phyloP scores from a whole-genome alignment of 768 basidiomycete genomes.

The Auricularia sp. region DNA sequence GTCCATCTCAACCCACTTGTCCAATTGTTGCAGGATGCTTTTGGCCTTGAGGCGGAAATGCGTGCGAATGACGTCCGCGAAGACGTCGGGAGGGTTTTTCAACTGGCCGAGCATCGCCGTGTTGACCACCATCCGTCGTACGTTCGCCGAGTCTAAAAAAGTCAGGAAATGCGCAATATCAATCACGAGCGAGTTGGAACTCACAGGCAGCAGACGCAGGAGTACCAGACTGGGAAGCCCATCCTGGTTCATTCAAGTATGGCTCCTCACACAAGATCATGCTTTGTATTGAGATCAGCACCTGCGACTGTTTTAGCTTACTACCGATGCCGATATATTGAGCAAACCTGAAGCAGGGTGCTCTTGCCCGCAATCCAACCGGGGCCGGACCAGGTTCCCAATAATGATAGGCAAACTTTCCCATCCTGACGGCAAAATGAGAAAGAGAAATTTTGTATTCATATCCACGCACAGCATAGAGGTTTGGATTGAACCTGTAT shows the following conservation, averaged over 20 bases:
- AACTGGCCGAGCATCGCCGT: slow-evolving; percentile 88
- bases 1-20: slow-evolving; percentile 66
- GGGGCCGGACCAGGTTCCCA: slow-evolving; percentile 89
- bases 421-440: slow-evolving; percentile 47
- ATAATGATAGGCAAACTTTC: slow-evolving; percentile 85
- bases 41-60: slow-evolving; percentile 83
- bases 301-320: not conserved
- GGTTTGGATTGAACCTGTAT: slow-evolving; percentile 87
- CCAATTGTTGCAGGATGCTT: slow-evolving; percentile 59
- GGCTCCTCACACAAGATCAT: slow-evolving; percentile 95
- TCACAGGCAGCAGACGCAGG: slow-evolving; percentile 69
- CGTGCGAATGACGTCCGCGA: slow-evolving; percentile 76
- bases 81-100: slow-evolving; percentile 74
- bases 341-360: slow-evolving; percentile 66
- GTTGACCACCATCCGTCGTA: slow-evolving; percentile 83
- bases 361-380: slow-evolving; percentile 89
- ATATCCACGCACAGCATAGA: slow-evolving; percentile 61
- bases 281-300: slow-evolving; percentile 84
- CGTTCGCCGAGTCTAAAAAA: slow-evolving; percentile 72
- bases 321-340: slow-evolving; percentile 9
- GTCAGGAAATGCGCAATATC: slow-evolving; percentile 3
- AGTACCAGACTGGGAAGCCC: slow-evolving; percentile 64
- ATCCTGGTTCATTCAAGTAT: slow-evolving; percentile 87
- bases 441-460: not conserved
- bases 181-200: slow-evolving; percentile 12